Evolutionary conservation across 2,329 filamentous ascomycete genomes (phyloP).

Genomic region (Trichoderma atroviride): DNA sequence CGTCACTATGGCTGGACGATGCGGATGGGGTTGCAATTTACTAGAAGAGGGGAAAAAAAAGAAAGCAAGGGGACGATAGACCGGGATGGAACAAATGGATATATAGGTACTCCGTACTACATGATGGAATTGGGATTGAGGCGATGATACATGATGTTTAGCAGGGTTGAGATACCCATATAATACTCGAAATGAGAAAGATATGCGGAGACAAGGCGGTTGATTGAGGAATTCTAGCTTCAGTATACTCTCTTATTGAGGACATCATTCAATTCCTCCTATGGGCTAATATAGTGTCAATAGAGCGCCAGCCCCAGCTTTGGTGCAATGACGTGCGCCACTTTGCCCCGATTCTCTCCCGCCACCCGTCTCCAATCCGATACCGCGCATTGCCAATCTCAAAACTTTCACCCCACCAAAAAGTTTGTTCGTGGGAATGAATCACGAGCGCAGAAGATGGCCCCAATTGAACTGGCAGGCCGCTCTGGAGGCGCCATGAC

Average conservation of each 20-base stretch:
- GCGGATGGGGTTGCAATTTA: constrained; percentile 58
- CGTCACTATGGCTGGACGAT: constrained; percentile 68
- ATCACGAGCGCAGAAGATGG: constrained; percentile 43
- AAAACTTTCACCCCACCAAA: constrained; percentile 37
- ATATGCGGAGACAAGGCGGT: background rate
- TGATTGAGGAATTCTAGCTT: background rate
- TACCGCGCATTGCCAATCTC: constrained; percentile 40
- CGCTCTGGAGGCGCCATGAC: constrained; percentile 52
- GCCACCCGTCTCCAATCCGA: constrained; percentile 39
- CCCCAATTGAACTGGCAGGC: constrained; percentile 54
- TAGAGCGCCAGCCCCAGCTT: background rate
- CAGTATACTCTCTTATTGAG: background rate
- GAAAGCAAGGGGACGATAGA: background rate
- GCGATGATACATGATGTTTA: constrained; percentile 10
- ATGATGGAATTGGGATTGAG: constrained; percentile 3
- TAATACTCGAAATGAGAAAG: constrained; percentile 12
- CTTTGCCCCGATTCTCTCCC: constrained; percentile 6
- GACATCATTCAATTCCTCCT: background rate
- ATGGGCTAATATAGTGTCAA: background rate
- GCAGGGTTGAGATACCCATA: constrained; percentile 13
- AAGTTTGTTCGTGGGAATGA: constrained; percentile 30
- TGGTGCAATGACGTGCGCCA: constrained; percentile 3
- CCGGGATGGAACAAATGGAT: background rate
- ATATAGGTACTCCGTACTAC: background rate
- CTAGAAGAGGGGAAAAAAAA: constrained; percentile 33